Percentiles rank a stretch among this genome's conserved stretches.
Evolutionary conservation across 768 basidiomycete genomes (phyloP).

Genomic region (Podaxis pistillaris): DNA sequence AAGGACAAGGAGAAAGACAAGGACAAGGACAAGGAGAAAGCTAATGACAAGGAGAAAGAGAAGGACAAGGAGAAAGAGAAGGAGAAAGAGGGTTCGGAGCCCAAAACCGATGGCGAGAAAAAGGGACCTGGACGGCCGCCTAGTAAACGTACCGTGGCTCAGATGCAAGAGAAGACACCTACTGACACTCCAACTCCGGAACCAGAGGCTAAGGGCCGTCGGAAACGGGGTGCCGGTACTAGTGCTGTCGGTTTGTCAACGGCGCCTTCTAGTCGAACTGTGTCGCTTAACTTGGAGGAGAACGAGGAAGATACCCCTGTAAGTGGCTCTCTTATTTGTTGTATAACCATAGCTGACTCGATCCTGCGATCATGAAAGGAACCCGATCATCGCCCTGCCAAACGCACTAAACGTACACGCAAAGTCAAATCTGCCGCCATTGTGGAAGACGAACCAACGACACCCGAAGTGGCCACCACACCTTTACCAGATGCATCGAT

Average conservation of each 20-base stretch:
- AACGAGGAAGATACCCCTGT: conserved; percentile 23
- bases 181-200: conserved; percentile 70
- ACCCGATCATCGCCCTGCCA: conserved; percentile 34
- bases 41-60: conserved; percentile 1
- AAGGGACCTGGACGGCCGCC: conserved; percentile 38
- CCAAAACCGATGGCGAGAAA: conserved; percentile 25
- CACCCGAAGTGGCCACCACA: conserved; percentile 28
- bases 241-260: conserved; percentile 1
- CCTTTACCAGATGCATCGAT: conserved; percentile 23
- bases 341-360: not conserved
- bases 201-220: conserved; percentile 48
- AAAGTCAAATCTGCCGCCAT: conserved; percentile 43
- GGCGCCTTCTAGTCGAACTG: conserved; percentile 20
- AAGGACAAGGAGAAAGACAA: conserved; percentile 1
- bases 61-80: not conserved
- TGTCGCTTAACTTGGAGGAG: conserved; percentile 20
- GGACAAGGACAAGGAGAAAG: not conserved
- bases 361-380: conserved; percentile 25
- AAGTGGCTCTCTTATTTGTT: conserved; percentile 5
- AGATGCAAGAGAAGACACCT: conserved; percentile 47
- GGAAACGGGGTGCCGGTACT: conserved; percentile 12
- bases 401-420: conserved; percentile 37
- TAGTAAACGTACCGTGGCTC: conserved; percentile 19
- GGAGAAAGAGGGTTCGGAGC: not conserved
- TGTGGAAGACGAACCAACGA: conserved; percentile 33